Percentiles rank a stretch among this genome's conserved stretches.
phyloP scores from a whole-genome alignment of 2,329 filamentous ascomycete species.

The Madurella mycetomatis region DNA sequence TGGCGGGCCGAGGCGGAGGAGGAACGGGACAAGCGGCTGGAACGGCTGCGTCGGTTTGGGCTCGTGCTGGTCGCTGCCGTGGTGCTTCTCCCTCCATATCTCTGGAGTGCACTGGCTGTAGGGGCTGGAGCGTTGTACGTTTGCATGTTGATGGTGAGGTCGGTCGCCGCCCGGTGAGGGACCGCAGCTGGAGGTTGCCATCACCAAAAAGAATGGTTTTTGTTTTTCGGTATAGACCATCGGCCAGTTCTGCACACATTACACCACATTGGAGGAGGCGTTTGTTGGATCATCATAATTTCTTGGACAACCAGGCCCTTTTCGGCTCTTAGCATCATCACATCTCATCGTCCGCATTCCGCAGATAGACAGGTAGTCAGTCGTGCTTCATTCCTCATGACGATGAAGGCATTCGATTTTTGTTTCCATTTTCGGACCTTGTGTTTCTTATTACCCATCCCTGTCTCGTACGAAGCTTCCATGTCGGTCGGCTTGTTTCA shows the following conservation, averaged over 20 bases:
- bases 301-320: neutral
- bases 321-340: neutral
- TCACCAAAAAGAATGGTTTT: conserved; percentile 12
- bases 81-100: conserved; percentile 44
- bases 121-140: conserved; percentile 38
- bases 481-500: too few relatives aligned
- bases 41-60: conserved; percentile 40
- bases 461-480: too few relatives aligned
- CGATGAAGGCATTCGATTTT: neutral
- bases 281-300: conserved; percentile 7
- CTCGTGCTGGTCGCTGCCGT: conserved; percentile 40
- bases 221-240: conserved; percentile 11
- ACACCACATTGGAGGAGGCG: conserved; percentile 9
- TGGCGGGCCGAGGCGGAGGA: conserved; percentile 30
- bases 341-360: neutral
- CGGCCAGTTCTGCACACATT: neutral
- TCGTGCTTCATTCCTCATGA: neutral
- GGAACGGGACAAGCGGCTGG: conserved; percentile 37
- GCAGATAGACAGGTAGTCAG: neutral
- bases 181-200: neutral
- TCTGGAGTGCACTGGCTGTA: conserved; percentile 36
- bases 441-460: neutral
- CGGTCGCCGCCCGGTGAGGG: conserved; percentile 6
- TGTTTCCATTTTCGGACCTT: neutral
- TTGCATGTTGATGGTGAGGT: conserved; percentile 29